Percentiles rank a stretch among this genome's conserved stretches.
Evolutionary conservation across 2,329 filamentous ascomycete genomes (phyloP).

Genomic region (Knoxdaviesia capensis): DNA sequence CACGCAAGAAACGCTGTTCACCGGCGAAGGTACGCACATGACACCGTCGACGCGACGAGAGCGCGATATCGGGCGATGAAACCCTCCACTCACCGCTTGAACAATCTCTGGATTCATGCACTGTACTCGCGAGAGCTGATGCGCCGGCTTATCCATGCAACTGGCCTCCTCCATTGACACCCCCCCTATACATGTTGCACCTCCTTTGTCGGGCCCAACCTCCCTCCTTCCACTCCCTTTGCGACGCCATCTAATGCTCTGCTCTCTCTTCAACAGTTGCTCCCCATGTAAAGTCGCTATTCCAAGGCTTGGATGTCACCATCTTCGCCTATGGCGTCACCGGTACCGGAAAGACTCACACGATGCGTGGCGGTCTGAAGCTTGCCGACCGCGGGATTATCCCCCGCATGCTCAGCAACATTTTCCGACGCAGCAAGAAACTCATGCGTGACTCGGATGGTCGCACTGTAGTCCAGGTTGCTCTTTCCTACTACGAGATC

Average conservation of each 20-base stretch:
- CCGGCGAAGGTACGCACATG: conserved; percentile 52
- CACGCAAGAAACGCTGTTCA: conserved; percentile 74
- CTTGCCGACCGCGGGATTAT: conserved; percentile 76
- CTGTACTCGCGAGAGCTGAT: too few relatives aligned
- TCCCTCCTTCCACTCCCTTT: conserved; percentile 1
- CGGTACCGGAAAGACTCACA: conserved; percentile 87
- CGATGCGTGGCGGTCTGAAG: conserved; percentile 80
- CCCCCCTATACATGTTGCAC: background rate
- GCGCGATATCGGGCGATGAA: too few relatives aligned
- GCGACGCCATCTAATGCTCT: background rate
- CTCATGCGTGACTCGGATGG: conserved; percentile 60
- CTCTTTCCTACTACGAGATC: conserved; percentile 85
- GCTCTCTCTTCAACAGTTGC: conserved; percentile 35
- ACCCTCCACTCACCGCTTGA: background rate
- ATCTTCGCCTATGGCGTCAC: conserved; percentile 89
- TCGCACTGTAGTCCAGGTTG: conserved; percentile 49
- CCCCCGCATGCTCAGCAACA: conserved; percentile 61
- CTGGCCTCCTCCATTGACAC: background rate
- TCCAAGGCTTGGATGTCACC: conserved; percentile 72
- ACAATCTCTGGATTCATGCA: background rate
- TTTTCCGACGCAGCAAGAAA: conserved; percentile 74
- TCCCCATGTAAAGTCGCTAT: conserved; percentile 78
- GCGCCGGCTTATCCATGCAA: too few relatives aligned
- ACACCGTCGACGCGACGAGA: background rate
- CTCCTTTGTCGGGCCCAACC: conserved; percentile 2